Evolutionary conservation across 257 asterid genomes (phyloP), one percentile per base, ranked within the genome.

Genomic region (Ajuga chamaepitys): DNA sequence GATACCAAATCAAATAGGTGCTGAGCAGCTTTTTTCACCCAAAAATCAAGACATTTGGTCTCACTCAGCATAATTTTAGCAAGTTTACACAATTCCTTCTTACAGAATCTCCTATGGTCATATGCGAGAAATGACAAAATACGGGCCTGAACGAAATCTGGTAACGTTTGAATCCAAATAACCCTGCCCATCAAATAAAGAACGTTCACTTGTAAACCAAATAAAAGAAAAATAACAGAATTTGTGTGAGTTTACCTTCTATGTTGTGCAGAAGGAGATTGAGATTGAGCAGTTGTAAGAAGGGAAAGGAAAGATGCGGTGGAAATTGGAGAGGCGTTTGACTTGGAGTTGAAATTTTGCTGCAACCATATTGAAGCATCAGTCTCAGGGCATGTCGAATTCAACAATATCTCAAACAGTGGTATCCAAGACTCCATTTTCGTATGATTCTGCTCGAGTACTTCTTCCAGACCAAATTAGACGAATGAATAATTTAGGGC

Each of bases 401-500:
- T 83, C 75, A 81, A 26, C 73, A 90, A 82, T 35, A 88, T 81
- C 44, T 84, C 81, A 46, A 86, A 79, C 13, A 86, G 77, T 3
- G 93, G 93, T 51, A 76, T 62, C 97, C 97, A 90, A 24, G 66
- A 12, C 66, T 87, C 90, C 97, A 90, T 90, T 66, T 42, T 63
- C 42, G 32, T 46, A 5, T 11, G 17, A 5, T 20, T 48, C 20
- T 11, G 35, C 50, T 59, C 17, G 20, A 28, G 55, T 44, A 37
- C 13, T 38, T 37, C 21, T 4, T 16, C 25, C n/a, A n/a, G n/a
- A n/a, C n/a, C n/a, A n/a, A n/a, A n/a, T n/a, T n/a, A n/a, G n/a
- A n/a, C n/a, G n/a, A n/a, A n/a, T n/a, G n/a, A n/a, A n/a, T n/a
- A n/a, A n/a, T n/a, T n/a, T n/a, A n/a, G n/a, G n/a, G n/a, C n/a